A percentile compares a stretch with the other conserved stretches of the same genome.
phyloP scores from a whole-genome alignment of 768 basidiomycete genomes.

The Trametes punicea region DNA sequence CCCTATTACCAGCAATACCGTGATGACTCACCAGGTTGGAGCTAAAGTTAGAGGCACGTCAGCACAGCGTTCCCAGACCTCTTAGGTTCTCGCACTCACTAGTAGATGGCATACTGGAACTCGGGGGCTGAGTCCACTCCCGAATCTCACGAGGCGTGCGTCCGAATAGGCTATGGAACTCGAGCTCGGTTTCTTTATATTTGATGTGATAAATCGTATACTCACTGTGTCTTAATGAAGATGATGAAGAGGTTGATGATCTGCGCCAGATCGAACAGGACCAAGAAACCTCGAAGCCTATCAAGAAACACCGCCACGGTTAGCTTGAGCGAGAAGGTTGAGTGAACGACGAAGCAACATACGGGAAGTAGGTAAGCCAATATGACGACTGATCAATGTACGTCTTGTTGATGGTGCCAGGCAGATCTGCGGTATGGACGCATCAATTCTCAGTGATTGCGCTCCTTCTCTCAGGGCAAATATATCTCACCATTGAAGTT shows the following conservation, averaged over 20 bases:
- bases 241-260: conserved; percentile 86
- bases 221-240: conserved; percentile 76
- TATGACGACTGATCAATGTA: conserved; percentile 91
- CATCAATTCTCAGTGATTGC: background rate
- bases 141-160: conserved; percentile 87
- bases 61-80: background rate
- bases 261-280: conserved; percentile 93
- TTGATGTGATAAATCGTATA: background rate
- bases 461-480: background rate
- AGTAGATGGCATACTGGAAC: conserved; percentile 86
- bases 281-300: conserved; percentile 91
- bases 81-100: conserved; percentile 45
- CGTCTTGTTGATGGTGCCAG: conserved; percentile 71
- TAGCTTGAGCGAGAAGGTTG: background rate
- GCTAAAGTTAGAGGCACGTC: background rate
- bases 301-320: background rate
- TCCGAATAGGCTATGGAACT: conserved; percentile 59
- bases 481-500: conserved; percentile 39
- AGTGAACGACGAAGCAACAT: conserved; percentile 2
- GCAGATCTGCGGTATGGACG: conserved; percentile 49
- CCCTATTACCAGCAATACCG: conserved; percentile 4
- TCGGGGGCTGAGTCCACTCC: conserved; percentile 89
- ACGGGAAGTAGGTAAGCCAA: conserved; percentile 95
- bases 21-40: conserved; percentile 8
- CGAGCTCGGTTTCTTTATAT: background rate